phyloP scores from a whole-genome alignment of 495 filamentous ascomycete species.

The Lichina pygmaea region DNA sequence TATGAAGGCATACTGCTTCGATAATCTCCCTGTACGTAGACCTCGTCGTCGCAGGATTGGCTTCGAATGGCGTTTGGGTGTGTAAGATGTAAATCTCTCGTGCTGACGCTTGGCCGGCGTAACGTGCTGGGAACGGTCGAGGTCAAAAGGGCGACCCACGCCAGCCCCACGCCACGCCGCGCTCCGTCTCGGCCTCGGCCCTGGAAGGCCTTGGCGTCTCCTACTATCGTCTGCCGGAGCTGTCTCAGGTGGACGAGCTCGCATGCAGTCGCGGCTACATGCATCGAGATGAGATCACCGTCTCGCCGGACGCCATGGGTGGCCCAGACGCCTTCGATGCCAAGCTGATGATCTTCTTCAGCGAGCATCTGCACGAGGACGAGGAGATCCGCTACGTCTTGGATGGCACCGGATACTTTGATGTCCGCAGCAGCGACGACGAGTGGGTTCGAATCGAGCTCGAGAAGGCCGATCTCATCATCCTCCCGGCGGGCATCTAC shows the following conservation, averaged over 20 bases:
- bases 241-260: constrained; percentile 40
- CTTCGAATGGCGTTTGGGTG: not conserved
- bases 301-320: constrained; percentile 76
- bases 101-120: not conserved
- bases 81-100: not conserved
- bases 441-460: constrained; percentile 64
- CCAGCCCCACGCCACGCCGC: constrained; percentile 63
- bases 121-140: constrained; percentile 1
- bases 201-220: constrained; percentile 53
- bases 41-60: not conserved
- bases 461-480: constrained; percentile 48
- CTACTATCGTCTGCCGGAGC: constrained; percentile 37
- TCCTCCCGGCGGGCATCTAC: constrained; percentile 89
- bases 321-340: constrained; percentile 39
- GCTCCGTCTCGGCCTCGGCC: constrained; percentile 27
- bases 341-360: constrained; percentile 80
- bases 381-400: constrained; percentile 97
- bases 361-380: constrained; percentile 91
- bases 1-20: constrained; percentile 71
- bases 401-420: constrained; percentile 78
- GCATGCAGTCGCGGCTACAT: constrained; percentile 59
- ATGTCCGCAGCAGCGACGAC: constrained; percentile 55
- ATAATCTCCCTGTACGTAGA: constrained; percentile 41
- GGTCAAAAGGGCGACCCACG: constrained; percentile 62
- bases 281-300: constrained; percentile 78